A percentile compares a stretch with the other conserved stretches of the same genome.
Evolutionary conservation across 768 basidiomycete species (phyloP).

Genomic region (Boletus pseudo-olivaceus): DNA sequence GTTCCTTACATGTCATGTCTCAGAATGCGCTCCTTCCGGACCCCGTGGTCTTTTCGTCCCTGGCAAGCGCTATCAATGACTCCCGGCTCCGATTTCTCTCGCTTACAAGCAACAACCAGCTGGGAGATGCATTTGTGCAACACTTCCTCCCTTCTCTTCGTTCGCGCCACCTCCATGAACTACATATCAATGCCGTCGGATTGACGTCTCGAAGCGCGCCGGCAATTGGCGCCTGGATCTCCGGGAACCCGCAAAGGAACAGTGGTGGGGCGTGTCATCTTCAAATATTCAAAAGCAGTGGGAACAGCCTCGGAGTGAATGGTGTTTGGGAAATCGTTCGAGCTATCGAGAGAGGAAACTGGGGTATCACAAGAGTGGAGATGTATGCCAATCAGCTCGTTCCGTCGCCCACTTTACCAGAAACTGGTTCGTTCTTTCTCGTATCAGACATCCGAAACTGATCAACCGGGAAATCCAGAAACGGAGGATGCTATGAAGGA

Average conservation of each 20-base stretch:
- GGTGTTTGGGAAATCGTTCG: conserved; percentile 46
- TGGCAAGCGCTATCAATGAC: conserved; percentile 50
- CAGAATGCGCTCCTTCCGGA: conserved; percentile 43
- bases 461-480: conserved; percentile 14
- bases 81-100: conserved; percentile 51
- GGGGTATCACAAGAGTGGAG: conserved; percentile 47
- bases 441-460: conserved; percentile 14
- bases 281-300: conserved; percentile 49
- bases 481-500: conserved; percentile 32
- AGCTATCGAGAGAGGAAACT: conserved; percentile 48
- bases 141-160: conserved; percentile 48
- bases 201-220: conserved; percentile 44
- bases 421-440: conserved; percentile 5
- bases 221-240: conserved; percentile 46
- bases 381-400: conserved; percentile 42
- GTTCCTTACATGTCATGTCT: conserved; percentile 19
- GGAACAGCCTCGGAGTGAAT: conserved; percentile 50
- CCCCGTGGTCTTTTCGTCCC: conserved; percentile 31
- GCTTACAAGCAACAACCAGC: conserved; percentile 44
- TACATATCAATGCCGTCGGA: conserved; percentile 50
- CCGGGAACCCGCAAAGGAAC: conserved; percentile 29
- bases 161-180: conserved; percentile 44
- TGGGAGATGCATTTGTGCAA: conserved; percentile 49
- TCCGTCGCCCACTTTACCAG: conserved; percentile 4
- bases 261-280: conserved; percentile 37